These are phyloP conservation scores for Ailanthus altissimus DNA, from an alignment of 345 rosid species.

Conservation along the genomic window DNA sequence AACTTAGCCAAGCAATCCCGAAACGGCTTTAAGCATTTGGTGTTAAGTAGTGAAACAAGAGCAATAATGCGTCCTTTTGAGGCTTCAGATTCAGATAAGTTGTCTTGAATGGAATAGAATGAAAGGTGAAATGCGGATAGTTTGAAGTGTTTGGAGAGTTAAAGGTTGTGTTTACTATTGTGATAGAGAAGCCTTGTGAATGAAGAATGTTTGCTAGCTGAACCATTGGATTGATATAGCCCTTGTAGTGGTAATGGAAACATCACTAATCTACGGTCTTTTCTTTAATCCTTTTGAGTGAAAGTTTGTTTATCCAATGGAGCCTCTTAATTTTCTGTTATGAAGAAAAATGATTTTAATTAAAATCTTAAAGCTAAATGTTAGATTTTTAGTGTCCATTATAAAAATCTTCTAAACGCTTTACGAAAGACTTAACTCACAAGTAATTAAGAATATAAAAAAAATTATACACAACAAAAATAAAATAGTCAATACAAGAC, in stretches of 20 bases:
- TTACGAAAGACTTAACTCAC: too few relatives aligned
- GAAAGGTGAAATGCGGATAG: constrained; percentile 36
- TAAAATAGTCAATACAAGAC: too few relatives aligned
- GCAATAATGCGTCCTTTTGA: background rate
- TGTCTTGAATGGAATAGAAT: constrained; percentile 23
- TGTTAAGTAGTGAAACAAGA: constrained; percentile 22
- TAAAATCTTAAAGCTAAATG: too few relatives aligned
- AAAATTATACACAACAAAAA: too few relatives aligned
- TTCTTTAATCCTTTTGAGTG: constrained; percentile 14
- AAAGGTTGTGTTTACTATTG: constrained; percentile 35
- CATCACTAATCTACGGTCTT: constrained; percentile 25
- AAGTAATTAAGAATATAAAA: too few relatives aligned
- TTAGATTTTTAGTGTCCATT: too few relatives aligned
- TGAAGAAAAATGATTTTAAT: too few relatives aligned
- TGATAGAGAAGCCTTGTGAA: constrained; percentile 34
- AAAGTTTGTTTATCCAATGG: background rate
- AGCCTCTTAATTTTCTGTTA: background rate
- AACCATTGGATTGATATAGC: constrained; percentile 43
- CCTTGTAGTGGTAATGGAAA: constrained; percentile 40
- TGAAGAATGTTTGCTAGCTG: constrained; percentile 38
- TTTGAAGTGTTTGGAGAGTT: constrained; percentile 38
- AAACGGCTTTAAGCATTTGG: constrained; percentile 22
- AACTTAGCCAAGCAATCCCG: constrained; percentile 29
- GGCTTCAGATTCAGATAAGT: constrained; percentile 21
- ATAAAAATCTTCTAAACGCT: too few relatives aligned